Conservation (phyloP, 352 stramenopile genomes). For the Pythium scleroteichum region DNA sequence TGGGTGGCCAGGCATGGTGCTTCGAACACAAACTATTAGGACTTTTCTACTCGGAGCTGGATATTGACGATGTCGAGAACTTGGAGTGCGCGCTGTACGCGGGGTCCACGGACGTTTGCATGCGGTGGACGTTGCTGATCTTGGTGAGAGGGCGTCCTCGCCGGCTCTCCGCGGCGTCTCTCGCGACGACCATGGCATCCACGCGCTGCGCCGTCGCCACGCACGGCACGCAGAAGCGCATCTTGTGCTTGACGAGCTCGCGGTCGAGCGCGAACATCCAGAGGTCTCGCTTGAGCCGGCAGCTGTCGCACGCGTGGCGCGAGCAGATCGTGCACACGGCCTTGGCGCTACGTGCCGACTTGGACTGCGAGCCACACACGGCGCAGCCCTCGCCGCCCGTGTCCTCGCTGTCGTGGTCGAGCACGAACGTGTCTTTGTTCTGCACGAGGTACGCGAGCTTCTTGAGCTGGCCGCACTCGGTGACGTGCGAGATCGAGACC, state of each 20-base stretch:
- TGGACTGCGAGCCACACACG: conserved; percentile 2
- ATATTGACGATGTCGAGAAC: too few relatives aligned
- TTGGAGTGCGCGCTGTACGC: too few relatives aligned
- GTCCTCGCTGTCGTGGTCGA: too few relatives aligned
- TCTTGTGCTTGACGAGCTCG: background rate
- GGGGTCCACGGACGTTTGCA: too few relatives aligned
- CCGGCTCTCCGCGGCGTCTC: background rate
- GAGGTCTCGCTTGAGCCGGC: background rate
- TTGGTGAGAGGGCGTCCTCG: too few relatives aligned
- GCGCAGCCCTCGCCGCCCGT: background rate
- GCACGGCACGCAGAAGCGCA: conserved; percentile 11
- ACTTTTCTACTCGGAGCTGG: too few relatives aligned
- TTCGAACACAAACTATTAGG: too few relatives aligned
- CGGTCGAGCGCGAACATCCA: conserved; percentile 4
- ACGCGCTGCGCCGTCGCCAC: background rate
- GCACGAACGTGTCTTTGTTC: conserved; percentile 1
- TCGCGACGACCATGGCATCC: conserved; percentile 1
- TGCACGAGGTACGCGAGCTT: conserved; percentile 57
- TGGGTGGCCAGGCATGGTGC: too few relatives aligned
- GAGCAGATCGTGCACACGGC: too few relatives aligned
- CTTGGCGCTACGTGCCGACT: background rate
- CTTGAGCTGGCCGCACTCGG: conserved; percentile 19
- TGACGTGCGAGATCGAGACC: conserved; percentile 34
- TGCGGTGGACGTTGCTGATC: too few relatives aligned
- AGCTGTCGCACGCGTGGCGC: too few relatives aligned